These are phyloP conservation scores for Teunomyces cretensis DNA, from an alignment of 805 yeast species.

Conservation along the genomic window DNA sequence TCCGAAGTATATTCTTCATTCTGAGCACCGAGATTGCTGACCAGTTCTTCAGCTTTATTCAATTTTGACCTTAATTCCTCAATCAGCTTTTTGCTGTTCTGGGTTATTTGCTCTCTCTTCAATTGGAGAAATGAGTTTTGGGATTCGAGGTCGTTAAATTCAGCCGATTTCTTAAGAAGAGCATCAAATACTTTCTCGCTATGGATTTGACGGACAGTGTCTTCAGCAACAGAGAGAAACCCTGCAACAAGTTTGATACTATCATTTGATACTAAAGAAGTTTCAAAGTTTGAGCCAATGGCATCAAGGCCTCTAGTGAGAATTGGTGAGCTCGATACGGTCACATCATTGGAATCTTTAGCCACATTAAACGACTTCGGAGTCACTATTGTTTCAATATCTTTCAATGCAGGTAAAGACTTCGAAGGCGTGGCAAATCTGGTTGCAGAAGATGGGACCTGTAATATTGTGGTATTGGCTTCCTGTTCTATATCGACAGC, in stretches of 20 bases:
- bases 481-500: slow-evolving; percentile 6
- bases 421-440: slow-evolving; percentile 42
- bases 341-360: slow-evolving; percentile 22
- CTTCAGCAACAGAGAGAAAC: slow-evolving; percentile 27
- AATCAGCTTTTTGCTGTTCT: slow-evolving; percentile 19
- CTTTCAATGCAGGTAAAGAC: slow-evolving; percentile 41
- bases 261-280: slow-evolving; percentile 8
- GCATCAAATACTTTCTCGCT: slow-evolving; percentile 16
- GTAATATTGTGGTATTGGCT: slow-evolving; percentile 10
- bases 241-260: slow-evolving; percentile 20
- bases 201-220: slow-evolving; percentile 10
- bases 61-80: slow-evolving; percentile 23
- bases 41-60: slow-evolving; percentile 10
- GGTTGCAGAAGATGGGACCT: slow-evolving; percentile 8
- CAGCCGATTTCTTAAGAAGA: slow-evolving; percentile 25
- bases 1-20: background rate
- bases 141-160: slow-evolving; percentile 27
- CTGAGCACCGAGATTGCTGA: slow-evolving; percentile 4
- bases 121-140: slow-evolving; percentile 32
- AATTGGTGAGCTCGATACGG: slow-evolving; percentile 22
- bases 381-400: slow-evolving; percentile 40
- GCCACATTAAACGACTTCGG: slow-evolving; percentile 44
- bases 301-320: background rate
- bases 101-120: slow-evolving; percentile 33
- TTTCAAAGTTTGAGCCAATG: background rate